Evolutionary conservation across 129 eudicot genomes (phyloP), one percentile per base, ranked within the genome.

Genomic region (Tagetes erecta): DNA sequence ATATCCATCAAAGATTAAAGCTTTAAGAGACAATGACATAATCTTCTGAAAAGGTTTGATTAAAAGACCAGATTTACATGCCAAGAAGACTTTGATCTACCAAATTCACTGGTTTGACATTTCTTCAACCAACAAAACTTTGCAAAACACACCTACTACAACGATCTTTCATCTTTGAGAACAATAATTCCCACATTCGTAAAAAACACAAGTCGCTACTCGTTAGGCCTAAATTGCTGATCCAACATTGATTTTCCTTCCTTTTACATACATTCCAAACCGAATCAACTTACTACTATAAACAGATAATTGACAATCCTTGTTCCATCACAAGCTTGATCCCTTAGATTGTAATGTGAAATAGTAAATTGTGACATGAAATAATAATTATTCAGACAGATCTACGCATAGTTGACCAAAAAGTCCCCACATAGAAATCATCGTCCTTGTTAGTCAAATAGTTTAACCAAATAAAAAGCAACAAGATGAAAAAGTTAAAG

Each of bases 361-460:
- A 72, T 64, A 20, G 0, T 20, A 6, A 35, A 50, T 47, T 45
- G 74, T 66, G 58, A 42, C 12, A 42, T 31, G 20, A 42, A 44
- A 44, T 39, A 51, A 71, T 14, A 56, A 59, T 55, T 64, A 50
- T 9, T 52, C 30, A 50, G 55, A 78, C 68, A 71, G 82, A 78
- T 78, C 82, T 78, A 72, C 35, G 42, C 14, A 40, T 63, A 78
- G 67, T 50, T 59, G 76, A 71, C 72, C 53, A 39, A 50, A 39
- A 50, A 69, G 81, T 52, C 82, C 83, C 70, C 78, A 55, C 78
- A 72, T 79, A 72, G 69, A 72, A 72, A 72, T 72, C 51, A 79
- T 49, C 78, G 78, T 53, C 74, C 35, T 44, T 4, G 40, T 65
- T 53, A 73, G 73, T 71, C 77, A 78, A 64, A 63, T 76, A 71